Evolutionary conservation across 768 basidiomycete species (phyloP).

Genomic region (Astraeus odoratus): DNA sequence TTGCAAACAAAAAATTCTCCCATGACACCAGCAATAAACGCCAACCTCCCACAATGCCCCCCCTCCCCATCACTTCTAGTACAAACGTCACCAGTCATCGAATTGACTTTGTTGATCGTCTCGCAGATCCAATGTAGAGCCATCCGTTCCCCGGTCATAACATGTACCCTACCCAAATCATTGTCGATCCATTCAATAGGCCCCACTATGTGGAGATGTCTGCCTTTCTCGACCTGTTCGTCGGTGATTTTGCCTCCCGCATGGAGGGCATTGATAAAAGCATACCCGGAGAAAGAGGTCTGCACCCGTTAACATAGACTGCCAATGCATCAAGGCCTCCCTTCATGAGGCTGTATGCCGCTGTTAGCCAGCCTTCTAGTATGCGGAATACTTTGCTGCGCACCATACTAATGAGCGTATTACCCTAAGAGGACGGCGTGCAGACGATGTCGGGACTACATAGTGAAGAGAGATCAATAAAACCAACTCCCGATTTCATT

Average conservation of each 20-base stretch:
- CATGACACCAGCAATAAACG: conserved; percentile 88
- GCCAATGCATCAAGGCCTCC: conserved; percentile 97
- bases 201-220: conserved; percentile 93
- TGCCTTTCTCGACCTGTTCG: conserved; percentile 61
- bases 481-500: conserved; percentile 98
- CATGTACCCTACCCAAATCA: conserved; percentile 96
- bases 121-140: conserved; percentile 97
- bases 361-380: conserved; percentile 78
- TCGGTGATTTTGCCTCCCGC: conserved; percentile 70
- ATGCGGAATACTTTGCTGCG: conserved; percentile 82
- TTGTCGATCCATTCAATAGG: conserved; percentile 99
- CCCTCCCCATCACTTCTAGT: conserved; percentile 98
- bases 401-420: conserved; percentile 92
- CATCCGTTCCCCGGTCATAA: conserved; percentile 95
- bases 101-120: conserved; percentile 96
- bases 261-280: conserved; percentile 64
- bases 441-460: too few relatives aligned
- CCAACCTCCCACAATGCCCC: conserved; percentile 98
- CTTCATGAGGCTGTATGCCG: conserved; percentile 86
- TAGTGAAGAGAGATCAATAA: conserved; percentile 26
- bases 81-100: conserved; percentile 97
- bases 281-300: conserved; percentile 92
- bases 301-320: conserved; percentile 95
- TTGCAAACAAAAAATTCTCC: conserved; percentile 27
- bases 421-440: conserved; percentile 47